These are phyloP conservation scores for Echria macrotheca DNA, from an alignment of 495 filamentous ascomycete genomes.

Conservation along the genomic window DNA sequence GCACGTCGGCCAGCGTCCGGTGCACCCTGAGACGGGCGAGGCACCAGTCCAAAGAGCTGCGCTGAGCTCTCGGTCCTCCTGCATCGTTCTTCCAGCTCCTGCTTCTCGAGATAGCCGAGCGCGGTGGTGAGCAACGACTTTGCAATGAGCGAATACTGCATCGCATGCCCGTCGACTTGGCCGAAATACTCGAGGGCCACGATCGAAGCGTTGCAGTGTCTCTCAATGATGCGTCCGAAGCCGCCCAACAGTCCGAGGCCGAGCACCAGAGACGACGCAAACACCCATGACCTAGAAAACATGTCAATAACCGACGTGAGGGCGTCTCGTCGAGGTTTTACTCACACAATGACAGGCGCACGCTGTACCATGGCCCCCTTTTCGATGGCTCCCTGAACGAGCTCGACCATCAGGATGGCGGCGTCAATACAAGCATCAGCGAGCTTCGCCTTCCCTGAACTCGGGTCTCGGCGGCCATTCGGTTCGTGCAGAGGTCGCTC, in stretches of 20 bases:
- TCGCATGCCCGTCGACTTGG: slow-evolving; percentile 35
- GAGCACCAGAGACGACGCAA: slow-evolving; percentile 42
- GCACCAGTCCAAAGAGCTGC: slow-evolving; percentile 39
- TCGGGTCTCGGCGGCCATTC: not conserved
- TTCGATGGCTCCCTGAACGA: slow-evolving; percentile 30
- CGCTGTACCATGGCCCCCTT: slow-evolving; percentile 27
- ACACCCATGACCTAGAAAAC: slow-evolving; percentile 37
- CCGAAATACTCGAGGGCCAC: slow-evolving; percentile 39
- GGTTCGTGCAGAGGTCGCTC: slow-evolving; percentile 15
- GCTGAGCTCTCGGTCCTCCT: slow-evolving; percentile 38
- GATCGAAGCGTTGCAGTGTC: slow-evolving; percentile 35
- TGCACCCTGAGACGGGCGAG: no score
- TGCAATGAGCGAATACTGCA: slow-evolving; percentile 42
- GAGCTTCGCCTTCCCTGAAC: slow-evolving; percentile 33
- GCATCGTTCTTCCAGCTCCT: slow-evolving; percentile 33
- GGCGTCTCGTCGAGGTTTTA: not conserved
- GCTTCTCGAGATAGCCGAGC: slow-evolving; percentile 32
- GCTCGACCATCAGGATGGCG: slow-evolving; percentile 40
- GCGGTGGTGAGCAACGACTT: slow-evolving; percentile 38
- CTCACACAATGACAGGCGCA: slow-evolving; percentile 41
- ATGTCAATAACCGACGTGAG: not conserved
- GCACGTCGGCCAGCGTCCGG: no score
- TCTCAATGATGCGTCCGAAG: slow-evolving; percentile 42
- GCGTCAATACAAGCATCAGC: slow-evolving; percentile 46
- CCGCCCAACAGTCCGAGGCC: slow-evolving; percentile 39